Percentiles rank a stretch among this genome's conserved stretches.
Conservation (phyloP, 169 alveolate genomes). For the Plasmodium blacklocki region DNA sequence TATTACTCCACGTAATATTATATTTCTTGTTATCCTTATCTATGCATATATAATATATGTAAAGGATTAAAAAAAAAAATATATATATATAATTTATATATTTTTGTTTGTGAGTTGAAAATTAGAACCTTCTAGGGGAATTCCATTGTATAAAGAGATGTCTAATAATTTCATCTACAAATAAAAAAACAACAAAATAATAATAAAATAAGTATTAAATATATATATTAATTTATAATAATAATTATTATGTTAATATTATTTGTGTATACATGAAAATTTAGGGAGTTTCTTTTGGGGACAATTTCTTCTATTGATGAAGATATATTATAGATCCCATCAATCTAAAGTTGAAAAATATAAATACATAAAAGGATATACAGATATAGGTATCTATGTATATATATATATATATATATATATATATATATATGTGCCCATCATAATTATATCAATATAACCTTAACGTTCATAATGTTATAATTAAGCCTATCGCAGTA, state of each 20-base stretch:
- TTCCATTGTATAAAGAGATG: constrained; percentile 28
- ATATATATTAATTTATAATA: background rate
- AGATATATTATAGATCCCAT: constrained; percentile 52
- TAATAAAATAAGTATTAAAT: background rate
- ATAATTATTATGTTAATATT: background rate
- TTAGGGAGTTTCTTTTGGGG: constrained; percentile 15
- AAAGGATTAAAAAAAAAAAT: too few relatives aligned
- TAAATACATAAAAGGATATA: background rate
- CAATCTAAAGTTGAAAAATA: constrained; percentile 20
- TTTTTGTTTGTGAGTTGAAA: background rate
- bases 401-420: constrained; percentile 5
- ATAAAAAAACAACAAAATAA: background rate
- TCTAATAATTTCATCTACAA: constrained; percentile 37
- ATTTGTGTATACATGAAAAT: constrained; percentile 43
- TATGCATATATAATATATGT: background rate
- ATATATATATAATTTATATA: too few relatives aligned
- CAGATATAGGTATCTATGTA: background rate
- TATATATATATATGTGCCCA: background rate
- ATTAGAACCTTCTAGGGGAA: constrained; percentile 33
- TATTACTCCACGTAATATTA: constrained; percentile 33
- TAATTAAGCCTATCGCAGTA: constrained; percentile 23
- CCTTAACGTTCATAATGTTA: constrained; percentile 58
- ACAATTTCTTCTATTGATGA: constrained; percentile 12
- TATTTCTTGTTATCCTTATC: constrained; percentile 26
- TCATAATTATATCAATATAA: background rate